Base-by-base conservation (phyloP, 345 rosid species). In the Leavenworthia alabamica region DNA sequence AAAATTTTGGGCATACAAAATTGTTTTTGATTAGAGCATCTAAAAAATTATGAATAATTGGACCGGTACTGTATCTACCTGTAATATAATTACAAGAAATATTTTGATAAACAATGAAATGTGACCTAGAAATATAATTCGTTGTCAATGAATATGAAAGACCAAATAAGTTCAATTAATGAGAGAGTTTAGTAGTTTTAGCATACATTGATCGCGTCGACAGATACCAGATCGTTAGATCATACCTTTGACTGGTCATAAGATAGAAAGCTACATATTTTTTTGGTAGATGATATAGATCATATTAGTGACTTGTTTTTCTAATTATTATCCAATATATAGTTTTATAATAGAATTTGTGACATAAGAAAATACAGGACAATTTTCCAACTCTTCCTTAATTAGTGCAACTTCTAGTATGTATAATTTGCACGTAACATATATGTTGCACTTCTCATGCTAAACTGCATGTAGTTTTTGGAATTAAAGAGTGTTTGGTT, bases 141-240 rank as follows among this genome's bases (percentile, higher is more conserved):
- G 54, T 13, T 48, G 36, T 37, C 13, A 26, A 17, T 6, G 29
- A 63, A 19, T 51, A 42, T 40, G 50, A 40, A 62, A 40, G 20
- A 37, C 39, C 17, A 39, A 27, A 7, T 27, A 27, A 20, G 22
- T 50, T 50, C 14, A 13, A 39, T 37, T 37, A 49, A 27, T 3
- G 10, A 62, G 48, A 62, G 48, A 49, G 19, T 37, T 62, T 27
- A 47, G 16, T 23, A 35, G 35, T 10, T 47, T 24, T 24, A 40
- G 32, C 32, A n/a, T 11, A 52, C 37, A 28, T 5, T 41, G 15
- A 41, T 50, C 36, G 4, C 12, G 12, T 51, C 59, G 50, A 51
- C 50, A 50, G 20, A 62, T 62, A 62, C 41, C 41, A 50, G 29
- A 50, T 50, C 67, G 7, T 39, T 37, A 49, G 37, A 19, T 11